Percentiles rank a stretch among this genome's conserved stretches.
These are phyloP conservation scores for Fusarium tricinctum DNA, from an alignment of 2,329 filamentous ascomycete species.

Conservation along the genomic window DNA sequence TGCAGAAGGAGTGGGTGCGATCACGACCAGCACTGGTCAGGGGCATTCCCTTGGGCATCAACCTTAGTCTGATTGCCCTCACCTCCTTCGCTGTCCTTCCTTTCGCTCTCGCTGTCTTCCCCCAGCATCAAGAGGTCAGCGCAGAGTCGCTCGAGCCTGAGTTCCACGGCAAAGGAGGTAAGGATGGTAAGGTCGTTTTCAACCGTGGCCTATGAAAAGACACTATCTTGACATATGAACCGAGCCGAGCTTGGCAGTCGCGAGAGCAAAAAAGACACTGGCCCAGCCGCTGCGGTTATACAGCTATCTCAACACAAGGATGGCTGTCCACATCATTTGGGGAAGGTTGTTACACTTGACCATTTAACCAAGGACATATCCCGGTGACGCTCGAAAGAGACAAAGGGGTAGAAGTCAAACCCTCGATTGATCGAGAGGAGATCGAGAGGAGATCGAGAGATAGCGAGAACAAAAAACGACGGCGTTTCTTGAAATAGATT, in stretches of 20 bases:
- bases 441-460: slow-evolving; percentile 8
- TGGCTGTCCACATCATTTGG: neutral
- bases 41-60: slow-evolving; percentile 77
- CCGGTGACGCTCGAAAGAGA: neutral
- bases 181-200: slow-evolving; percentile 90
- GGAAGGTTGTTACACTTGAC: neutral
- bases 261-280: slow-evolving; percentile 11
- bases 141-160: slow-evolving; percentile 84
- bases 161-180: slow-evolving; percentile 85
- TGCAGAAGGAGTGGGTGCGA: slow-evolving; percentile 82
- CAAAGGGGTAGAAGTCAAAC: neutral
- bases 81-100: slow-evolving; percentile 92
- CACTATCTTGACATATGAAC: neutral
- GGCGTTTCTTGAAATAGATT: slow-evolving; percentile 34
- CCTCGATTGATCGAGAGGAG: slow-evolving; percentile 1
- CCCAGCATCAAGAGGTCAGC: slow-evolving; percentile 86
- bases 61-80: slow-evolving; percentile 86
- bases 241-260: neutral
- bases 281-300: neutral
- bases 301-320: slow-evolving; percentile 2
- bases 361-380: neutral
- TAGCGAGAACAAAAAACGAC: slow-evolving; percentile 5
- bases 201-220: slow-evolving; percentile 86
- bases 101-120: slow-evolving; percentile 90
- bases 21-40: slow-evolving; percentile 75